phyloP scores from a whole-genome alignment of 352 stramenopile species.

The Peronospora tabacina region DNA sequence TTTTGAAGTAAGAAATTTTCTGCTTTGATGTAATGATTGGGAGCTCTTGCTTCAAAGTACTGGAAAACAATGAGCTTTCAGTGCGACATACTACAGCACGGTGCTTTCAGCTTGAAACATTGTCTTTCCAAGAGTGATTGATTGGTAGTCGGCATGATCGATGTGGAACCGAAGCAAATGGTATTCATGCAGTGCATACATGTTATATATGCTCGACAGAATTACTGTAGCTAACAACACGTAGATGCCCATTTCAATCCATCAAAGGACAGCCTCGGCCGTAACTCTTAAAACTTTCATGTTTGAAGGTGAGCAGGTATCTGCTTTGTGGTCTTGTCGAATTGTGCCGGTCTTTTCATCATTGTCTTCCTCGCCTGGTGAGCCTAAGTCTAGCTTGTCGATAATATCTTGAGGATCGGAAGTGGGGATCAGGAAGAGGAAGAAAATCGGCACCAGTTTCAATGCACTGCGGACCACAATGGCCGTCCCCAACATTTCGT shows the following conservation, averaged over 20 bases:
- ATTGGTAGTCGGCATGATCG: no score
- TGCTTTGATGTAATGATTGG: no score
- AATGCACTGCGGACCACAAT: conserved; percentile 88
- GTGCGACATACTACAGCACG: no score
- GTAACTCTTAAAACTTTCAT: conserved; percentile 17
- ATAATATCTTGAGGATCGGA: conserved; percentile 71
- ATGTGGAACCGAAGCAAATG: no score
- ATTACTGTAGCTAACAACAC: no score
- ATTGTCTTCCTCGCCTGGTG: conserved; percentile 13
- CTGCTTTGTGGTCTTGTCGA: conserved; percentile 34
- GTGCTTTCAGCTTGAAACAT: no score
- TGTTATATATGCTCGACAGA: no score
- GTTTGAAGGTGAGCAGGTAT: conserved; percentile 28
- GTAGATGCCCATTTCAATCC: not conserved
- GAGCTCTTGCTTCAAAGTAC: no score
- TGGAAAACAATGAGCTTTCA: no score
- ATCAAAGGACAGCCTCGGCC: conserved; percentile 18
- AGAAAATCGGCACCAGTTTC: conserved; percentile 89
- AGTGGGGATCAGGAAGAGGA: conserved; percentile 74
- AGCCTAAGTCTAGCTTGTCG: conserved; percentile 54
- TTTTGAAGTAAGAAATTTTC: no score
- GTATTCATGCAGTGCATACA: no score
- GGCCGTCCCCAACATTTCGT: conserved; percentile 87
- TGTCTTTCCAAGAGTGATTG: no score
- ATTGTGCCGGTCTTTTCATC: conserved; percentile 30